Evolutionary conservation across 176 grass and related monocot genomes (phyloP), one percentile per base, ranked within the genome.

Genomic region (Hordeum marinum): DNA sequence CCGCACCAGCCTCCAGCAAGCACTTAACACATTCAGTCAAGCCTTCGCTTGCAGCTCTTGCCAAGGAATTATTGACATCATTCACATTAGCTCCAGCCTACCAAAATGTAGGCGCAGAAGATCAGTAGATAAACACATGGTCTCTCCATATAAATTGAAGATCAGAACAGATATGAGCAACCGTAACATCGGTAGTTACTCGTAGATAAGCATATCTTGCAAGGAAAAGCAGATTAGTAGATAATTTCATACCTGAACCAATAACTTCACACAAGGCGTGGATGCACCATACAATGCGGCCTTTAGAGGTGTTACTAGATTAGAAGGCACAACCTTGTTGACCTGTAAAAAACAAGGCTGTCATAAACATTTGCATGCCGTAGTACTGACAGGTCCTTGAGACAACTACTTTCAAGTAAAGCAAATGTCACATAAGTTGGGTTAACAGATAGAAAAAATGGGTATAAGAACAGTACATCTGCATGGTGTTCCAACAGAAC

Each of bases 81-180:
- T 73, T 73, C 23, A 73, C 70, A 48, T 73, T 9, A 27, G 70
- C 70, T 50, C 72, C 72, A 52, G 72, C 72, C 72, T 75, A 31
- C 8, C 8, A 75, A 7, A 31, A 52, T 17, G 26, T 52, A 50
- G 24, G 52, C 20, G 43, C 7, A 9, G 24, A 75, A 75, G 72
- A 50, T 52, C 15, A 50, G 8, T 18, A 52, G 71, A 75, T 20
- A 52, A 75, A 5, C 71, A 75, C 50, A 75, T 17, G 52, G 25
- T 75, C 2, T 31, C 14, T 50, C 43, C 42, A 50, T 50, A 73
- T 17, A 27, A 18, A 21, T 32, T 54, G 72, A 54, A 52, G 72
- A 11, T 41, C 36, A n/a, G 21, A 21, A 23, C 36, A 52, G 42
- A 75, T 50, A 20, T 3, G 25, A 52, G 13, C 71, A 75, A 50